Evolutionary conservation across 306 rosid species (phyloP).

Genomic region (Dryas drummondii): DNA sequence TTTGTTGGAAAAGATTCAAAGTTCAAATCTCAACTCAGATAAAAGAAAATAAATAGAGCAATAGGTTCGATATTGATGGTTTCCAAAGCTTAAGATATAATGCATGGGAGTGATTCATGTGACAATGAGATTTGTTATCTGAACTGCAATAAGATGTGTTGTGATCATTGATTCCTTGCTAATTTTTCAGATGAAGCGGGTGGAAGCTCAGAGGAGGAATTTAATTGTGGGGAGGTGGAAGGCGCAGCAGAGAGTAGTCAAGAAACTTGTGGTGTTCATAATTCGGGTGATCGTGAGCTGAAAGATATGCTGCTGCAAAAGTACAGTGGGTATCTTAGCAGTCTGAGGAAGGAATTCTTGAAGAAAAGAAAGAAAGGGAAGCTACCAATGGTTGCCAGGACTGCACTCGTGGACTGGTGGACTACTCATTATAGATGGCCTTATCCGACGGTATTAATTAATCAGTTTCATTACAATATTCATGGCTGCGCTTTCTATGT

Average conservation of each 20-base stretch:
- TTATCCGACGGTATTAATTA: conserved; percentile 66
- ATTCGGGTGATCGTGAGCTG: conserved; percentile 42
- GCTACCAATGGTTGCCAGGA: conserved; percentile 83
- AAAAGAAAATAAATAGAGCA: no score
- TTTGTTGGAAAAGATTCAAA: no score
- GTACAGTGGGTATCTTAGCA: conserved; percentile 79
- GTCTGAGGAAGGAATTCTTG: conserved; percentile 62
- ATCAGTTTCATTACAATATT: background rate
- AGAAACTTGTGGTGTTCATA: conserved; percentile 19
- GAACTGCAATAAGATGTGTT: no score
- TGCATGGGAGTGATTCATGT: background rate
- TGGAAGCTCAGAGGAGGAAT: conserved; percentile 36
- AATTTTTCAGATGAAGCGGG: conserved; percentile 15
- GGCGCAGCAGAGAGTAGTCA: conserved; percentile 17
- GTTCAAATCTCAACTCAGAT: no score
- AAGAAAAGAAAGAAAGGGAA: conserved; percentile 81
- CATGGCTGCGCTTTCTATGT: background rate
- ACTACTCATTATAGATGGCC: conserved; percentile 78
- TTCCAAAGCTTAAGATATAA: background rate
- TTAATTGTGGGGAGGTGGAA: conserved; percentile 45
- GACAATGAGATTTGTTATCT: no score
- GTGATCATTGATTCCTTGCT: background rate
- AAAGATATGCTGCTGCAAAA: conserved; percentile 74
- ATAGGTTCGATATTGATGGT: no score
- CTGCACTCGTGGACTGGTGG: conserved; percentile 67